phyloP scores from a whole-genome alignment of 2,329 filamentous ascomycete species.

The Xylaria sp. region DNA sequence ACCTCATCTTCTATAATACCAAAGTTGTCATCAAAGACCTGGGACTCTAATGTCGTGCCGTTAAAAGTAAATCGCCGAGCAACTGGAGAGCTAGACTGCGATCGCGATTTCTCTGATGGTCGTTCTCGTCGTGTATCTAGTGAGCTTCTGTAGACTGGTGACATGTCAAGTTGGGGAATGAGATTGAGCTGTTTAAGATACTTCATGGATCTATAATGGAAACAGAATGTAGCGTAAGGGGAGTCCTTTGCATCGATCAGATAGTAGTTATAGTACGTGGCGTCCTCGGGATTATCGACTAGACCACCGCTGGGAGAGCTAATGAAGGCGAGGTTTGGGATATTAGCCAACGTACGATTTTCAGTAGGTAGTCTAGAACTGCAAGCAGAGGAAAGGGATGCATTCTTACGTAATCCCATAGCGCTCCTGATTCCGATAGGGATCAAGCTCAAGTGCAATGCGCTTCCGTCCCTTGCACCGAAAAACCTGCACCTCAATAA shows the following conservation, averaged over 20 bases:
- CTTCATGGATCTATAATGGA: constrained; percentile 66
- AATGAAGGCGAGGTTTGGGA: background rate
- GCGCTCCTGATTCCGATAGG: constrained; percentile 59
- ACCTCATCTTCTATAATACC: constrained; percentile 16
- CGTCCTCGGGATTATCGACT: constrained; percentile 61
- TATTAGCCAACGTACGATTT: constrained; percentile 16
- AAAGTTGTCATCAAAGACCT: constrained; percentile 30
- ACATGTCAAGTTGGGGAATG: constrained; percentile 49
- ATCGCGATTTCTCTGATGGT: background rate
- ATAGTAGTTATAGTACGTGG: constrained; percentile 63
- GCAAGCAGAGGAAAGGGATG: constrained; percentile 18
- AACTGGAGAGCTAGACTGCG: constrained; percentile 9
- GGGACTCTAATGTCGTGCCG: constrained; percentile 29
- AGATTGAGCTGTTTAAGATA: constrained; percentile 61
- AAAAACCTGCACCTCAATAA: constrained; percentile 65
- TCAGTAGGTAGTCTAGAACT: background rate
- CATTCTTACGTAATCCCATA: constrained; percentile 64
- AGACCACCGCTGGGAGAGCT: constrained; percentile 65
- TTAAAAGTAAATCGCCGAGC: constrained; percentile 38
- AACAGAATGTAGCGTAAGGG: constrained; percentile 64
- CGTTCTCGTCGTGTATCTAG: constrained; percentile 7
- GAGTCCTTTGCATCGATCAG: constrained; percentile 62
- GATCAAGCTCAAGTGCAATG: constrained; percentile 54
- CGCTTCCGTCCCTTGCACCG: constrained; percentile 60
- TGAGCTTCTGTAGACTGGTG: constrained; percentile 19